These are phyloP conservation scores for Saraca asoca DNA, from an alignment of 331 rosid genomes.

Conservation along the genomic window DNA sequence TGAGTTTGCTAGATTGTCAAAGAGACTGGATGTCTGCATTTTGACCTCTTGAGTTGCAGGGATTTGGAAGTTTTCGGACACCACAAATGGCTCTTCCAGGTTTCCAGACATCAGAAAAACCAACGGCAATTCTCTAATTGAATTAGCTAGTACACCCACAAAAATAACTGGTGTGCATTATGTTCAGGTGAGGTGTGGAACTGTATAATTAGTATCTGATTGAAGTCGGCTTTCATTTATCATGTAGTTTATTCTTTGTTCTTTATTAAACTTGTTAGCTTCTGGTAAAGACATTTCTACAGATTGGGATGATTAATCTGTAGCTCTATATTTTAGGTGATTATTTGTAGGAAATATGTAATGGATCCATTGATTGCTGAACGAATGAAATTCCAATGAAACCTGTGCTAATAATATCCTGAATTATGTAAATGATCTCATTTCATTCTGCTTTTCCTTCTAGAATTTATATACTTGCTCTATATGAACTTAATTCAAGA, in stretches of 20 bases:
- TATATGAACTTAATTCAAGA: conserved; percentile 14
- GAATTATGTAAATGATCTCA: conserved; percentile 17
- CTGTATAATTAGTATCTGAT: conserved; percentile 26
- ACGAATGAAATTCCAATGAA: conserved; percentile 19
- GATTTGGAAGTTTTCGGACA: conserved; percentile 69
- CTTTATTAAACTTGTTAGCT: conserved; percentile 21
- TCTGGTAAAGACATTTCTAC: conserved; percentile 18
- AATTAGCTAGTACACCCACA: conserved; percentile 76
- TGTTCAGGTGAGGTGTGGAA: conserved; percentile 67
- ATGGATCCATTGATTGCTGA: neutral
- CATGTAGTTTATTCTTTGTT: conserved; percentile 24
- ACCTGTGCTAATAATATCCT: neutral
- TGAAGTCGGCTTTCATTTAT: conserved; percentile 23
- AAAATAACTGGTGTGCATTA: conserved; percentile 93
- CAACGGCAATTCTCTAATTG: conserved; percentile 72
- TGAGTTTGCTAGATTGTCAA: conserved; percentile 29
- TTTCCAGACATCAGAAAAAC: conserved; percentile 76
- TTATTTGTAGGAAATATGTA: conserved; percentile 3
- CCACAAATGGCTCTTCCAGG: conserved; percentile 73
- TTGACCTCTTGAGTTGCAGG: conserved; percentile 62
- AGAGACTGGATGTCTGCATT: conserved; percentile 30
- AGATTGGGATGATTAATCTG: conserved; percentile 1
- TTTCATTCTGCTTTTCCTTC: neutral
- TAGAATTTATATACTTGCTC: neutral
- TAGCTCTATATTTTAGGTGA: neutral